These are phyloP conservation scores for Gossypium davidsonii DNA, from an alignment of 441 rosid species.

Conservation along the genomic window DNA sequence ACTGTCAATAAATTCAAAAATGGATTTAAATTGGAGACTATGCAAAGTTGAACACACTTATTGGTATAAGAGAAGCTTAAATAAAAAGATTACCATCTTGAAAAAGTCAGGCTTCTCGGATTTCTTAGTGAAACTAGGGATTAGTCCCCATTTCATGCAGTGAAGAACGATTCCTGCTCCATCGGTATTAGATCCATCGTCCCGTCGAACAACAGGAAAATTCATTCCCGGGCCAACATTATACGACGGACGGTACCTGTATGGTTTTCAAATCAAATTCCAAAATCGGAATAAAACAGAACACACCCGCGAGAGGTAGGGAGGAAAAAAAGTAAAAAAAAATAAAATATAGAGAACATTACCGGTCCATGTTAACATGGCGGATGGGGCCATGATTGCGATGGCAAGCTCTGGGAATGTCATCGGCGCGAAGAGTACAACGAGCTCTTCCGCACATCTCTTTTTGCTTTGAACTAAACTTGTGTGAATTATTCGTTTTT, in stretches of 20 bases:
- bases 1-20: background rate
- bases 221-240: constrained; percentile 66
- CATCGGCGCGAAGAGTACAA: constrained; percentile 62
- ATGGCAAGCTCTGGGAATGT: constrained; percentile 59
- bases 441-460: constrained; percentile 80
- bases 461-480: background rate
- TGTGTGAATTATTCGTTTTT: background rate
- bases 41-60: background rate
- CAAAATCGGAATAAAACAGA: background rate
- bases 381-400: constrained; percentile 35
- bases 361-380: constrained; percentile 54
- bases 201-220: constrained; percentile 57
- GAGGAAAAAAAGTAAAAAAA: background rate
- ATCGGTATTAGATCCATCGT: constrained; percentile 34
- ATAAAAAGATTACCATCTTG: constrained; percentile 49
- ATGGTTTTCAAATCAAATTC: background rate
- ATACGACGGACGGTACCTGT: constrained; percentile 69
- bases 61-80: background rate
- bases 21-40: background rate
- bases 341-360: background rate
- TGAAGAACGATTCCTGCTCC: constrained; percentile 49
- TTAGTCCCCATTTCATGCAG: constrained; percentile 85
- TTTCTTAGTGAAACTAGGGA: constrained; percentile 72
- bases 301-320: background rate
- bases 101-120: constrained; percentile 78